A percentile compares a stretch with the other conserved stretches of the same genome.
Evolutionary conservation across 257 asterid genomes (phyloP).

Genomic region (Fraxinus americana): DNA sequence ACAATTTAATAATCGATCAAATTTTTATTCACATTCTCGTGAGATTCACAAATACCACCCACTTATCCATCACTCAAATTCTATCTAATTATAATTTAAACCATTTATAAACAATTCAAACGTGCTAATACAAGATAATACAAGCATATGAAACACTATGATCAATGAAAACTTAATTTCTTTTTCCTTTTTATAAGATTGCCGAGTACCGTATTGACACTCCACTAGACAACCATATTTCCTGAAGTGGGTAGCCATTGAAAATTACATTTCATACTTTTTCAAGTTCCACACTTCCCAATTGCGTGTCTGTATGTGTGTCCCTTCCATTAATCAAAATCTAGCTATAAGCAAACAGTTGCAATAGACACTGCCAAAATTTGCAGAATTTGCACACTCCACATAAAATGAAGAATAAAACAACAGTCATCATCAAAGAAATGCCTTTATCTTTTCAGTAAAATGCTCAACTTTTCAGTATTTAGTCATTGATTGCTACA

Average conservation of each 20-base stretch:
- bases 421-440: conserved; percentile 8
- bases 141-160: too few relatives aligned
- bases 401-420: not conserved
- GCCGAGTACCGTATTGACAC: too few relatives aligned
- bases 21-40: too few relatives aligned
- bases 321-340: not conserved
- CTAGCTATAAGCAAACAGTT: not conserved
- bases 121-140: too few relatives aligned
- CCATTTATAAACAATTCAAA: too few relatives aligned
- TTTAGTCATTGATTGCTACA: conserved; percentile 26
- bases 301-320: not conserved
- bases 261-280: not conserved
- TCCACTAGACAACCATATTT: too few relatives aligned
- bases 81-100: too few relatives aligned
- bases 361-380: not conserved
- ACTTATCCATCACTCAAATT: too few relatives aligned
- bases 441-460: conserved; percentile 15
- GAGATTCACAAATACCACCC: too few relatives aligned
- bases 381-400: not conserved
- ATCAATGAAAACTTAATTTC: too few relatives aligned
- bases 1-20: too few relatives aligned
- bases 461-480: conserved; percentile 11
- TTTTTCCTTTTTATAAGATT: too few relatives aligned
- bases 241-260: not conserved
- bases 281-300: not conserved